Base-by-base conservation (phyloP, 192 early-diverging fungal species). In the Backusella morwellensis region DNA sequence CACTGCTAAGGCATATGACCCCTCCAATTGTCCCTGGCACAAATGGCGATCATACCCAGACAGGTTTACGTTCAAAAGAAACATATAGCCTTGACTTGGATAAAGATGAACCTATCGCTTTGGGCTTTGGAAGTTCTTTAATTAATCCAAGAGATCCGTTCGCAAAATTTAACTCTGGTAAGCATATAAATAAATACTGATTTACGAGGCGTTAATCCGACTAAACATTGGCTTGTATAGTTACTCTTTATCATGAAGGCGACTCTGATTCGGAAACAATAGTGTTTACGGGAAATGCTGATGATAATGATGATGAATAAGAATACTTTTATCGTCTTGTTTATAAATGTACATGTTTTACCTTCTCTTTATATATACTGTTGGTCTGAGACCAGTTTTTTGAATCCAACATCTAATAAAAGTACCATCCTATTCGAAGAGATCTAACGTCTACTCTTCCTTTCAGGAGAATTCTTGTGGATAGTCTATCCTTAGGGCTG, bases 1-100 rank as follows among this genome's bases (percentile, higher is more conserved):
- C 97, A 2, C 84, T 98, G 38, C 78, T 99, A 73, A 86, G 96
- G 56, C 90, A 98, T 83, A 80, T 86, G 70, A 86, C 86, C 19
- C 96, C 97, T 35, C 97, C 97, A 4, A 96, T 98, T 72, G 83
- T 96, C 38, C 96, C 96, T 4, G 67, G 72, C 0, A 35, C 59
- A 11, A 81, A 67, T 67, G 35, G 72, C n/a, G 63, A 66, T 32
- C 63, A 74, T 74, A 63, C 52, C 8, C 44, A 54, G 23, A 50
- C 78, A 81, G 81, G 93, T 29, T 29, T 14, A 63, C 56, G 56
- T 29, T 63, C 56, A 76, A 78, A 86, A 12, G 93, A 94, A 44
- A 92, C 88, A 73, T n/a, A 80, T 23, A 89, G 88, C 69, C 75
- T 94, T 69, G 93, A 93, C 73, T 82, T 94, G 17, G 90, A 91